Conservation (phyloP, 306 rosid genomes). For the Dicorynia guianensis region DNA sequence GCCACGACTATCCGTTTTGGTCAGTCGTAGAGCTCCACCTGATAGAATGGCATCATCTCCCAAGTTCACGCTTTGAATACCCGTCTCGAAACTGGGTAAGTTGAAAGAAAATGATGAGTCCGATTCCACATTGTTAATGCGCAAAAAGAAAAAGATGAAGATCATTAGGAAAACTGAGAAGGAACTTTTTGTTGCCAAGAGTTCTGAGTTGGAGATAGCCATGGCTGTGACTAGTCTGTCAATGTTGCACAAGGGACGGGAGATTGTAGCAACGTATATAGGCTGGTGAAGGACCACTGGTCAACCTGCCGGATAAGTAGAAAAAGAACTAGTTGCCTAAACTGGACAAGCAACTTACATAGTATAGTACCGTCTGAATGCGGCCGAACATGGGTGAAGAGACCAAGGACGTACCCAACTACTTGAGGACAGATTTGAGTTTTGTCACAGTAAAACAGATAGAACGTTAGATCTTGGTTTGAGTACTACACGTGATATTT, state of each 20-base stretch:
- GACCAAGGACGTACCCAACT: no score
- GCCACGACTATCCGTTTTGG: slow-evolving; percentile 2
- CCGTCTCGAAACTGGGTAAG: neutral
- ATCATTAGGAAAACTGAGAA: neutral
- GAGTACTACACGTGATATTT: no score
- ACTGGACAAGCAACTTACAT: no score
- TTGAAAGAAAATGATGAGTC: slow-evolving; percentile 21
- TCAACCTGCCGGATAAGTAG: no score
- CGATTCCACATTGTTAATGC: slow-evolving; percentile 7
- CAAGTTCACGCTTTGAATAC: neutral
- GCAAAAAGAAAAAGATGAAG: slow-evolving; percentile 16
- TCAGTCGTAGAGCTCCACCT: slow-evolving; percentile 2
- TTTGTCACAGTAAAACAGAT: no score
- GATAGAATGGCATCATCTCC: neutral
- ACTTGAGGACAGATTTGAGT: no score
- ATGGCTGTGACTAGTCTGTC: neutral
- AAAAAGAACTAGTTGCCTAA: no score
- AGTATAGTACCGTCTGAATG: no score
- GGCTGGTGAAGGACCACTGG: neutral
- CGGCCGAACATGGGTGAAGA: neutral
- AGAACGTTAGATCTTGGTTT: no score
- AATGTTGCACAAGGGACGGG: neutral
- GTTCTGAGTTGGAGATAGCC: neutral
- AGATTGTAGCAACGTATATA: slow-evolving; percentile 4
- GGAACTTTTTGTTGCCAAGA: slow-evolving; percentile 5